These are phyloP conservation scores for Thozetella sp. DNA, from an alignment of 495 filamentous ascomycete species.

Conservation along the genomic window DNA sequence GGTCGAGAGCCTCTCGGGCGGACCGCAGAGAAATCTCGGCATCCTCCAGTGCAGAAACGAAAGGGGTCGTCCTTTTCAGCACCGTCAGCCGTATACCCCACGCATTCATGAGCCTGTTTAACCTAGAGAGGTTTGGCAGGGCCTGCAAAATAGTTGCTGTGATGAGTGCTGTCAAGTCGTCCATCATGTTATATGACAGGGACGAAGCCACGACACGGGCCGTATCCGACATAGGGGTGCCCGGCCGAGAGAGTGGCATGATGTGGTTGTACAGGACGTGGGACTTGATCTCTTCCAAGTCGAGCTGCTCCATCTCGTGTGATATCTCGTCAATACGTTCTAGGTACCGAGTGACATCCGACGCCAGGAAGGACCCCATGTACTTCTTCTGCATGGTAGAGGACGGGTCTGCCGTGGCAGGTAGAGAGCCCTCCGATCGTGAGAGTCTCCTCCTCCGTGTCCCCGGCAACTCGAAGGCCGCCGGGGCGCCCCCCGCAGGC, in stretches of 20 bases:
- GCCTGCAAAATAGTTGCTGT: conserved; percentile 87
- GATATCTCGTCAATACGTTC: conserved; percentile 75
- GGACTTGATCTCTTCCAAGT: conserved; percentile 87
- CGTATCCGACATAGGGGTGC: conserved; percentile 50
- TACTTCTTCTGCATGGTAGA: conserved; percentile 39
- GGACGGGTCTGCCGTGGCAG: not conserved
- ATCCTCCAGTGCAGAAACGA: conserved; percentile 67
- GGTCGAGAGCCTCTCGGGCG: conserved; percentile 61
- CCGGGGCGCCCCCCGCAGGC: conserved; percentile 56
- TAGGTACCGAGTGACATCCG: conserved; percentile 67
- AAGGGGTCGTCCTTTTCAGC: conserved; percentile 67
- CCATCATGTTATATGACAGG: conserved; percentile 58
- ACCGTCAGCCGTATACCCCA: conserved; percentile 81
- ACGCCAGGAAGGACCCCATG: conserved; percentile 68
- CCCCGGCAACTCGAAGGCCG: conserved; percentile 56
- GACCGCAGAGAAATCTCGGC: conserved; percentile 63
- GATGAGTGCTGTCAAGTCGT: conserved; percentile 85
- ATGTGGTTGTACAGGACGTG: conserved; percentile 84
- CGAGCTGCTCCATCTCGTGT: conserved; percentile 74
- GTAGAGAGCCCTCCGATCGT: conserved; percentile 2
- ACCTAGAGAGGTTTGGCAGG: conserved; percentile 75
- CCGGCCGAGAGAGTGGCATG: conserved; percentile 51
- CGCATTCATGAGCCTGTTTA: conserved; percentile 66
- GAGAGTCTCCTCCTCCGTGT: conserved; percentile 36
- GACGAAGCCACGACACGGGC: conserved; percentile 35